Base-by-base conservation (phyloP, 176 grass and related monocot genomes). In the Aegilops longissima region DNA sequence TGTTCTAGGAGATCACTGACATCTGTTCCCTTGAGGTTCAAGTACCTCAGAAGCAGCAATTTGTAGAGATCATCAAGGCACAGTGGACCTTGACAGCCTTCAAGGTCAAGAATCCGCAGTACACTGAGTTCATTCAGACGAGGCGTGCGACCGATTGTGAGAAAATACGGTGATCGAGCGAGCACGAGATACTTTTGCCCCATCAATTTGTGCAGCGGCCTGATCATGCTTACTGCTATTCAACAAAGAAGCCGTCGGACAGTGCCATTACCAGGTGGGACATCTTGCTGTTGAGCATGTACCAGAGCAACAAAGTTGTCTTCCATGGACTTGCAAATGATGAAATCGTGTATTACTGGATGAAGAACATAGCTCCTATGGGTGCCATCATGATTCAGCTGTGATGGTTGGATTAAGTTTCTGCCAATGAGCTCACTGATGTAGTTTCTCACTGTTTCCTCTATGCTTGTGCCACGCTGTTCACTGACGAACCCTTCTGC, bases 291-390 rank as follows among this genome's bases (percentile, higher is more conserved):
- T 38, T 81, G 58, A 63, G 27, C 76, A 85, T 83, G 58, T 9
- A 85, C 38, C 14, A 92, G 8, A 71, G 86, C 75, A 25, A 84
- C 54, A 65, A 89, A 89, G 21, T 92, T 89, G 14, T 89, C 90
- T 70, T 89, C 66, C 33, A 76, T 70, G 65, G 90, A 85, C 59
- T 82, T 92, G 75, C 23, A 62, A 27, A 92, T 56, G 67, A 92
- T 77, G 47, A 92, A 85, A 58, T 85, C 77, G 18, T 89, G 77
- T 42, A 92, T 82, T 39, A 92, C 61, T 16, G 66, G 75, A 52
- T 92, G 90, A 68, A 89, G 77, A 69, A 1, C 42, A 36, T 77
- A 92, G 34, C 14, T 2, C 40, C 70, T 77, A 47, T 76, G 38
- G 35, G 39, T 39, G 29, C 34, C 65, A 42, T 82, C 65, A 77